Conservation (phyloP, 345 rosid species). For the Sonneratia caseolaris region DNA sequence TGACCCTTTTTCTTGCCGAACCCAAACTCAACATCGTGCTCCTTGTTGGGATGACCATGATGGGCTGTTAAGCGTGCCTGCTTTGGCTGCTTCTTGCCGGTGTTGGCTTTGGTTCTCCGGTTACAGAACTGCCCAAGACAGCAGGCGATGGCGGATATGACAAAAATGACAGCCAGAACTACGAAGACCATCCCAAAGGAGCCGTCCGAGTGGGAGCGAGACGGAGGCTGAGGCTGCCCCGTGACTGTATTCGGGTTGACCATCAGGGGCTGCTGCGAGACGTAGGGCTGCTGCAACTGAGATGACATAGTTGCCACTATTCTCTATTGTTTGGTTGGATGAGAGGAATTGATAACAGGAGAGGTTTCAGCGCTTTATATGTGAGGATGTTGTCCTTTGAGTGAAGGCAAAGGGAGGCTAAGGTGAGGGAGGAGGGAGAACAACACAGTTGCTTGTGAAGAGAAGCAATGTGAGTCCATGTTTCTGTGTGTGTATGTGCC, state of each 20-base stretch:
- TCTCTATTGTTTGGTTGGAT: neutral
- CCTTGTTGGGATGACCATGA: slow-evolving; percentile 5
- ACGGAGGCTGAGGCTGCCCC: slow-evolving; percentile 22
- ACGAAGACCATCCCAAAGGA: slow-evolving; percentile 64
- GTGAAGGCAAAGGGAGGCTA: slow-evolving; percentile 28
- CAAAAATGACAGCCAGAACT: slow-evolving; percentile 45
- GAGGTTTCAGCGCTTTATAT: slow-evolving; percentile 2
- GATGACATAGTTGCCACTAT: slow-evolving; percentile 10
- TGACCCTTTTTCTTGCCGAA: slow-evolving; percentile 23
- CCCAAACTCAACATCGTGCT: slow-evolving; percentile 32
- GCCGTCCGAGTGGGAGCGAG: slow-evolving; percentile 41
- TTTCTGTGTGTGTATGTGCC: neutral
- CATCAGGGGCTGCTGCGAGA: slow-evolving; percentile 32
- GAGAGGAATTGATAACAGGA: neutral
- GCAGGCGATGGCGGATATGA: slow-evolving; percentile 47
- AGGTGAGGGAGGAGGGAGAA: slow-evolving; percentile 26
- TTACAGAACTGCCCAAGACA: slow-evolving; percentile 49
- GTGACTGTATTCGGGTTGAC: slow-evolving; percentile 45
- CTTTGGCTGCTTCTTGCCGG: slow-evolving; percentile 10
- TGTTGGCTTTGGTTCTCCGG: slow-evolving; percentile 9
- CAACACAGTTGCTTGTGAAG: slow-evolving; percentile 17
- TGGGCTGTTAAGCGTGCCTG: neutral
- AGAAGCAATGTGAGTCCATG: neutral
- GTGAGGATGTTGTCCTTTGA: slow-evolving; percentile 30
- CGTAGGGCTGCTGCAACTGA: slow-evolving; percentile 11